phyloP scores from a whole-genome alignment of 805 yeast genomes.

The Jamesozyma hellenica region DNA sequence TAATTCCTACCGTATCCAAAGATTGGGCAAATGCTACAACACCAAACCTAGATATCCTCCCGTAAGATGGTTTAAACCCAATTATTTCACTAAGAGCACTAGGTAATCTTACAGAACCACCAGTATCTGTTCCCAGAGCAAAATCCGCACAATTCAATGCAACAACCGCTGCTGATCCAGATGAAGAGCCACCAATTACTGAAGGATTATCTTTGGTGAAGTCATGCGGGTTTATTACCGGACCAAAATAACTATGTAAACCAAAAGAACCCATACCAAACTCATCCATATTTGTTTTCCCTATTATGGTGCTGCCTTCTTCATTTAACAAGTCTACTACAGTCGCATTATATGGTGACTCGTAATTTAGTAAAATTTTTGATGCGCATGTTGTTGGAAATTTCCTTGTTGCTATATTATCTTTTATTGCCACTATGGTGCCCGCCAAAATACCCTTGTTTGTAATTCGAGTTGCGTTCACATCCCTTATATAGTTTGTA shows the following conservation, averaged over 20 bases:
- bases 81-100: slow-evolving; percentile 74
- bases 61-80: slow-evolving; percentile 93
- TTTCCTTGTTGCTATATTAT: slow-evolving; percentile 61
- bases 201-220: background rate
- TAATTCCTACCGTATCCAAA: slow-evolving; percentile 85
- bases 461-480: slow-evolving; percentile 5
- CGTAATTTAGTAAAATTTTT: slow-evolving; percentile 43
- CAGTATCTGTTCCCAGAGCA: slow-evolving; percentile 91
- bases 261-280: slow-evolving; percentile 93
- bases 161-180: slow-evolving; percentile 93
- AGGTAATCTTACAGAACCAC: slow-evolving; percentile 91
- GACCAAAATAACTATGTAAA: slow-evolving; percentile 45
- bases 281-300: slow-evolving; percentile 90
- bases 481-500: slow-evolving; percentile 30
- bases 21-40: slow-evolving; percentile 89
- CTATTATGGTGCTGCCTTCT: slow-evolving; percentile 48
- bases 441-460: slow-evolving; percentile 21
- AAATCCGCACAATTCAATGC: slow-evolving; percentile 55
- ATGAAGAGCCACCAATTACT: slow-evolving; percentile 82
- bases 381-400: slow-evolving; percentile 78
- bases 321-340: slow-evolving; percentile 44
- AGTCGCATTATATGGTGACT: slow-evolving; percentile 77
- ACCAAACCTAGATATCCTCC: slow-evolving; percentile 86
- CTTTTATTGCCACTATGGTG: slow-evolving; percentile 51
- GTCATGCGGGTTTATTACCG: slow-evolving; percentile 46